phyloP scores from a whole-genome alignment of 768 basidiomycete genomes.

The Pulveroboletus frians region DNA sequence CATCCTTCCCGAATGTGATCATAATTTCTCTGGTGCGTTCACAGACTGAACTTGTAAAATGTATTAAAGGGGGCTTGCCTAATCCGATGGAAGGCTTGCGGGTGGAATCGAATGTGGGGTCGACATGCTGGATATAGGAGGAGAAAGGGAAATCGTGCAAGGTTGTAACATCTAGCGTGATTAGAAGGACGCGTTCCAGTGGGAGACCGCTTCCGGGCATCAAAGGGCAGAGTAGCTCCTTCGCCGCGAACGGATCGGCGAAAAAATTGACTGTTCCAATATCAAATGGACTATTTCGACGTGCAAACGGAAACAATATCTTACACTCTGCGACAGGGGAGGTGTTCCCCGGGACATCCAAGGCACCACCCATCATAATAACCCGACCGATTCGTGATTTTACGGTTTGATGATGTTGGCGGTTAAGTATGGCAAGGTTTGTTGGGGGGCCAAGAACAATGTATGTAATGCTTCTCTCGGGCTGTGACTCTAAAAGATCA shows the following conservation, averaged over 20 bases:
- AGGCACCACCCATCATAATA: conserved; percentile 88
- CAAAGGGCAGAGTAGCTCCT: conserved; percentile 51
- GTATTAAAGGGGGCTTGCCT: conserved; percentile 55
- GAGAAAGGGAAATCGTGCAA: conserved; percentile 73
- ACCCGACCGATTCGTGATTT: conserved; percentile 62
- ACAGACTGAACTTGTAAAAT: conserved; percentile 79
- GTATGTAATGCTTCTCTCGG: conserved; percentile 58
- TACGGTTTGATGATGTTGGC: conserved; percentile 48
- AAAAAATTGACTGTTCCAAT: conserved; percentile 66
- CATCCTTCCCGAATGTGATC: conserved; percentile 75
- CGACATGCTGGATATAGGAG: conserved; percentile 52
- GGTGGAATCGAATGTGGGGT: conserved; percentile 53
- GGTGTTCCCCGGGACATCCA: conserved; percentile 89
- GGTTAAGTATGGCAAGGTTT: conserved; percentile 67
- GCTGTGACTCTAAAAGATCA: conserved; percentile 47
- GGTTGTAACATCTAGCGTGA: conserved; percentile 81
- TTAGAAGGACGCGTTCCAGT: conserved; percentile 59
- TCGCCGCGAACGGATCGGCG: conserved; percentile 82
- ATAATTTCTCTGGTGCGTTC: conserved; percentile 73
- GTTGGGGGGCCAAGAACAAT: conserved; percentile 75
- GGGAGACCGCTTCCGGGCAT: conserved; percentile 44
- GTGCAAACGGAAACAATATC: conserved; percentile 13
- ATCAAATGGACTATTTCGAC: neutral
- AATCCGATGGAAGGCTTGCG: conserved; percentile 40
- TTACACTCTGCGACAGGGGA: conserved; percentile 79